Evolutionary conservation across 768 basidiomycete genomes (phyloP), one percentile per base, ranked within the genome.

Genomic region (Asterophora lycoperdoides): DNA sequence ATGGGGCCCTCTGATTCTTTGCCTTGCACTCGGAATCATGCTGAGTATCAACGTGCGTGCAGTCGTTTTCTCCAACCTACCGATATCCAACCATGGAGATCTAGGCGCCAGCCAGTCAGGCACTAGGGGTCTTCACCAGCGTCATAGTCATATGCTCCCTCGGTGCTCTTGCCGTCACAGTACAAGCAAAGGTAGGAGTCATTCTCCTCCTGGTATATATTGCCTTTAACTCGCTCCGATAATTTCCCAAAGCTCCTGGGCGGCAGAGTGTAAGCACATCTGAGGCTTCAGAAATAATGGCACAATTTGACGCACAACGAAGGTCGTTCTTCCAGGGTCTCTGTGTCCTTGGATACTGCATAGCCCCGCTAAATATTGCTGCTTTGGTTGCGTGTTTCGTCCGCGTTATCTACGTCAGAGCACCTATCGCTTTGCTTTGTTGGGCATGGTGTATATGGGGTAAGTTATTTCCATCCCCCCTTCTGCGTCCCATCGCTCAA

Each of bases 381-480:
- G 93, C 93, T 2, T 69, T 97, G 26, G 77, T 96, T 38, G 79
- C 91, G 1, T 86, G 84, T 58, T 92, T 95, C 57, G 83, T 98
- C 13, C 87, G 79, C 38, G 69, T 83, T 23, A 85, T 98, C 41
- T 96, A 87, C 69, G 73, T 98, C 49, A 80, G 95, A 48, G 85
- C 84, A 26, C 95, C 95, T 8, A 66, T 98, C 26, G 86, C 93
- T 38, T 64, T 95, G 20, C 75, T 84, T 15, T 88, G 91, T 10
- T 95, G 93, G 87, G 93, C 77, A 32, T 98, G 95, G 95, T 91
- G 86, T 64, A 88, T 96, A 49, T 98, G 93, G 93, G 95, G 94
- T 97, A 61, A 51, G 80, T 65, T 3, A 19, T n/a, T n/a, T 17
- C 32, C 34, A 26, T 44, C 7, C 7, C 18, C n/a, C 32, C 35